phyloP scores from a whole-genome alignment of 345 rosid species.

The Hibiscus trionum region DNA sequence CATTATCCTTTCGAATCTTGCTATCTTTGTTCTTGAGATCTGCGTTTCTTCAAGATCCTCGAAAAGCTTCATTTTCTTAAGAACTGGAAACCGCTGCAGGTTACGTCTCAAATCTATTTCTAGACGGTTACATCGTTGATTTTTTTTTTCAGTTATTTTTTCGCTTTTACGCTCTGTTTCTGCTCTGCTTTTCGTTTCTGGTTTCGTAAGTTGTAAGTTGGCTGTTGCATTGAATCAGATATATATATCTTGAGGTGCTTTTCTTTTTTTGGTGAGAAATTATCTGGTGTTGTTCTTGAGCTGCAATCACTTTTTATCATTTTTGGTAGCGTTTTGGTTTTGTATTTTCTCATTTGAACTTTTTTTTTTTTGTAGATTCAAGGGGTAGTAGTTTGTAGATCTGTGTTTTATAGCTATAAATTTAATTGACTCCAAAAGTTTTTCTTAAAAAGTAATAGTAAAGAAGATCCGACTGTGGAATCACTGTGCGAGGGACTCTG shows the following conservation, averaged over 20 bases:
- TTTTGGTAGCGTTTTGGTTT: neutral
- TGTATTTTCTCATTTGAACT: neutral
- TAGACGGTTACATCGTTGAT: slow-evolving; percentile 3
- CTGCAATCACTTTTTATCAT: neutral
- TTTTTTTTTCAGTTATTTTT: neutral
- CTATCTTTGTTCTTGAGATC: slow-evolving; percentile 28
- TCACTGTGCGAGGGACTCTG: neutral
- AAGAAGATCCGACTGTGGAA: neutral
- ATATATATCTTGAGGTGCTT: neutral
- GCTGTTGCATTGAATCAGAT: neutral
- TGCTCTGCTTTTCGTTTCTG: neutral
- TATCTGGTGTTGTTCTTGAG: neutral
- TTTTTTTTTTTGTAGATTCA: neutral
- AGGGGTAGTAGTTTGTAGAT: neutral
- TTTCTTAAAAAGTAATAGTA: neutral
- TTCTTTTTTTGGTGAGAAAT: neutral
- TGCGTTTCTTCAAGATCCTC: slow-evolving; percentile 15
- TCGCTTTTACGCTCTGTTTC: slow-evolving; percentile 3
- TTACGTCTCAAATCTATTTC: slow-evolving; percentile 24
- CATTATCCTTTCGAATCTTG: slow-evolving; percentile 8
- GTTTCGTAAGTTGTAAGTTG: neutral
- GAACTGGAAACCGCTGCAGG: slow-evolving; percentile 23
- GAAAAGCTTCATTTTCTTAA: neutral
- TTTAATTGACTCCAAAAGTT: neutral
- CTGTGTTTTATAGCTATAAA: slow-evolving; percentile 4